These are phyloP conservation scores for Sphaerulina musiva DNA, from an alignment of 2,329 filamentous ascomycete species.

Conservation along the genomic window DNA sequence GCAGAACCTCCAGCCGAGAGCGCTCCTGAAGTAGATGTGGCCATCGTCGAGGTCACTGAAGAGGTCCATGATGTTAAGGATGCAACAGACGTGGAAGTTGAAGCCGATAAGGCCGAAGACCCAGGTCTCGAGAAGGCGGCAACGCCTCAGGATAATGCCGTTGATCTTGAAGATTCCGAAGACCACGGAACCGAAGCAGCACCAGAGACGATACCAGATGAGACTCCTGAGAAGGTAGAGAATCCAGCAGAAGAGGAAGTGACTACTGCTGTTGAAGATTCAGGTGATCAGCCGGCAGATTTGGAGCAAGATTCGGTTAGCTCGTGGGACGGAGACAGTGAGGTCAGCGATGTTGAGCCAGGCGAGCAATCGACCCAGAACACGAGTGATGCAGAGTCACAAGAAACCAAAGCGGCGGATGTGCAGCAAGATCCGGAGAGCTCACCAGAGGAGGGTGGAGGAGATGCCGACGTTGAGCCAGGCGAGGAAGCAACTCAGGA, in stretches of 20 bases:
- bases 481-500: no score
- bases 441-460: no score
- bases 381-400: no score
- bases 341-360: no score
- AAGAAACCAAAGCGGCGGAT: no score
- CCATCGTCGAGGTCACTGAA: not conserved
- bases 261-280: not conserved
- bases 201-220: not conserved
- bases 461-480: no score
- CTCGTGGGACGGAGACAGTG: not conserved
- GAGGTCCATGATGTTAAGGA: not conserved
- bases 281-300: not conserved
- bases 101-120: not conserved
- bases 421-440: no score
- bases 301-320: not conserved
- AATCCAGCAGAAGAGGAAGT: not conserved
- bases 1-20: not conserved
- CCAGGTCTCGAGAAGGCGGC: not conserved
- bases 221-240: not conserved
- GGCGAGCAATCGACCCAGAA: no score
- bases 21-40: not conserved
- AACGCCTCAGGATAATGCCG: conserved; percentile 5
- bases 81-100: not conserved
- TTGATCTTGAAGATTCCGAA: not conserved
- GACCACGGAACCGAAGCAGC: not conserved